Evolutionary conservation across 345 rosid genomes (phyloP).

Genomic region (Euphorbia pulcherrima): DNA sequence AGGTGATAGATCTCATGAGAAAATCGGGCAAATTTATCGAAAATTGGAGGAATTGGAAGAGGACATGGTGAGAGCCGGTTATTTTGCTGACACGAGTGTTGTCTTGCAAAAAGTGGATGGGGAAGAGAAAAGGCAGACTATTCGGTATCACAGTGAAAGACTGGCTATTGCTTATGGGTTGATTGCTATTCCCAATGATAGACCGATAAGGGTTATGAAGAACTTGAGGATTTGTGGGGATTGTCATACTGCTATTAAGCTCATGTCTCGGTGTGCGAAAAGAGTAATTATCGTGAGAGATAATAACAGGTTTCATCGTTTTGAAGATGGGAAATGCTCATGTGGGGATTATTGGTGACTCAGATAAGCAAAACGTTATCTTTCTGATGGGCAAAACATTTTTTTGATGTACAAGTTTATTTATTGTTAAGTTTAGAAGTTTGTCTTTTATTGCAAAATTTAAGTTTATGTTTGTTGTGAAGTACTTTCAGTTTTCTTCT

Average conservation of each 20-base stretch:
- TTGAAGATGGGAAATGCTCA: constrained; percentile 78
- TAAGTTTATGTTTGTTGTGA: too few species aligned
- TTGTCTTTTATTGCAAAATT: too few species aligned
- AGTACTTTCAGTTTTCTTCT: not conserved
- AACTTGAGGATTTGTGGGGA: constrained; percentile 86
- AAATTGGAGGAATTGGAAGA: constrained; percentile 73
- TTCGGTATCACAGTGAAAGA: constrained; percentile 80
- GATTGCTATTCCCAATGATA: constrained; percentile 49
- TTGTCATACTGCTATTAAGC: constrained; percentile 81
- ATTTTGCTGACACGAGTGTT: constrained; percentile 77
- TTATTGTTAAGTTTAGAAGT: too few species aligned
- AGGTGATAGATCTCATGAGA: constrained; percentile 61
- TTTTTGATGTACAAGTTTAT: too few species aligned
- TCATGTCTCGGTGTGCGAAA: constrained; percentile 69
- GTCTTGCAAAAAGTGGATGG: constrained; percentile 64
- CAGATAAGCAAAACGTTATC: not conserved
- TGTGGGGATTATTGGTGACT: constrained; percentile 86
- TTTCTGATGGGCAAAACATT: not conserved
- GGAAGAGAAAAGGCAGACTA: constrained; percentile 64
- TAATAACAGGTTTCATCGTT: constrained; percentile 75
- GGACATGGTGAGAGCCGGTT: constrained; percentile 78
- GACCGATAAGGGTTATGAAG: constrained; percentile 78
- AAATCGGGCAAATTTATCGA: constrained; percentile 54
- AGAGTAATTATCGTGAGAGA: constrained; percentile 83
- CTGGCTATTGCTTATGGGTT: constrained; percentile 76